A percentile compares a stretch with the other conserved stretches of the same genome.
Conservation (phyloP, 148 eudicot genomes). For the Dianthus caryophyllus region DNA sequence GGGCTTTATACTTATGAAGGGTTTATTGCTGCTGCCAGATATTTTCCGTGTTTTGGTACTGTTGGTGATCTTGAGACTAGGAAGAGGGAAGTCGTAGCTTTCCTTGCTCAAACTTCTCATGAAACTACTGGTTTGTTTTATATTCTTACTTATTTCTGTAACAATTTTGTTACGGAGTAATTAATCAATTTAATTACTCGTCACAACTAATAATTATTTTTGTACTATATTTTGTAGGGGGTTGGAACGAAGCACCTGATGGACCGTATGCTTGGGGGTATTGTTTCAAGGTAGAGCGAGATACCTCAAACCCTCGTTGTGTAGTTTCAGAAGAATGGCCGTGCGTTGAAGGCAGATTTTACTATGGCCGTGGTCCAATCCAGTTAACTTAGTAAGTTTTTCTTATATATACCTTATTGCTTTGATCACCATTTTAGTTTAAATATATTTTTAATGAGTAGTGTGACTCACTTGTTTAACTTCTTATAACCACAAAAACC, state of each 20-base stretch:
- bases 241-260: conserved; percentile 38
- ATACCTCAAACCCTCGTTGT: conserved; percentile 19
- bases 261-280: conserved; percentile 47
- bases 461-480: too few species aligned
- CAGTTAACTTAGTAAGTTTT: conserved; percentile 37
- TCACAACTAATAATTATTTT: too few species aligned
- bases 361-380: conserved; percentile 44
- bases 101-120: conserved; percentile 41
- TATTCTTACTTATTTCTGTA: too few species aligned
- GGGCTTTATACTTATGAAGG: conserved; percentile 33
- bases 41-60: conserved; percentile 22
- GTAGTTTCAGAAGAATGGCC: conserved; percentile 28
- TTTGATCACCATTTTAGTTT: background rate
- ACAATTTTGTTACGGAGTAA: too few species aligned
- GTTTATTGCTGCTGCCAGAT: conserved; percentile 20
- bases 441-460: background rate
- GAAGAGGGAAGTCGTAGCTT: conserved; percentile 35
- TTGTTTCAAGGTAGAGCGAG: conserved; percentile 26
- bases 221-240: conserved; percentile 26
- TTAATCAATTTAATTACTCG: too few species aligned
- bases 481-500: too few species aligned
- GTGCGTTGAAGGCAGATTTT: conserved; percentile 33
- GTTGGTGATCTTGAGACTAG: conserved; percentile 16
- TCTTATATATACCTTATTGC: background rate
- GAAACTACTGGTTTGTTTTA: conserved; percentile 30